phyloP scores from a whole-genome alignment of 805 yeast species.

The Candida wancherniae region DNA sequence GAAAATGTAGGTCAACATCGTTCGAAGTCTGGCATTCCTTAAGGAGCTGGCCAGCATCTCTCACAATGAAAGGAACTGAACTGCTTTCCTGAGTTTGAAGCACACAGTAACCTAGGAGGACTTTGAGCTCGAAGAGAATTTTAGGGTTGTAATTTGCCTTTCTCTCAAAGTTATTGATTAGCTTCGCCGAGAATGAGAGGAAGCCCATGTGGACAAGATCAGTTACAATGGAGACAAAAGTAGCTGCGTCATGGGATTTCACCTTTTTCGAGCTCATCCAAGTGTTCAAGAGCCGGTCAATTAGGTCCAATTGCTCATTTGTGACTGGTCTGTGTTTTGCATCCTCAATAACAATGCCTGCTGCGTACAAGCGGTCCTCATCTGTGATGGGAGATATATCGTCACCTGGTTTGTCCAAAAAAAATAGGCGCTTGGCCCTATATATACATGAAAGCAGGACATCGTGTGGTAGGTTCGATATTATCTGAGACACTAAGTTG shows the following conservation, averaged over 20 bases:
- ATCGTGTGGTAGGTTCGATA: neutral
- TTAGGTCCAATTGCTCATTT: neutral
- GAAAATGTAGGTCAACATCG: slow-evolving; percentile 2
- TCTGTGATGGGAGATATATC: slow-evolving; percentile 1
- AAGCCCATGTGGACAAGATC: slow-evolving; percentile 7
- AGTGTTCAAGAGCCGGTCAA: slow-evolving; percentile 1
- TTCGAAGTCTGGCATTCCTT: slow-evolving; percentile 2
- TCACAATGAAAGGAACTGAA: slow-evolving; percentile 16
- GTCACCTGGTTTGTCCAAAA: slow-evolving; percentile 3
- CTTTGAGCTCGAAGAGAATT: slow-evolving; percentile 1
- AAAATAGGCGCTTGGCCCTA: no score
- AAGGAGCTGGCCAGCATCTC: slow-evolving; percentile 9
- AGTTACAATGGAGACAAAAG: slow-evolving; percentile 3
- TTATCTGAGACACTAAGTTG: neutral
- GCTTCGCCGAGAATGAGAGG: slow-evolving; percentile 1
- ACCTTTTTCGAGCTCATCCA: slow-evolving; percentile 3
- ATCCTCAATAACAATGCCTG: slow-evolving; percentile 1
- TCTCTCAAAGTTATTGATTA: slow-evolving; percentile 1
- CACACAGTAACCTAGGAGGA: slow-evolving; percentile 5
- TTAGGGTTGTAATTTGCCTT: slow-evolving; percentile 1
- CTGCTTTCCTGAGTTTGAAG: slow-evolving; percentile 3
- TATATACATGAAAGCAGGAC: slow-evolving; percentile 2
- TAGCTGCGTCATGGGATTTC: neutral
- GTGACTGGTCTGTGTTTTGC: neutral
- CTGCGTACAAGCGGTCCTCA: neutral